Evolutionary conservation across 2,329 filamentous ascomycete genomes (phyloP).

Genomic region (Polytolypa hystricis): DNA sequence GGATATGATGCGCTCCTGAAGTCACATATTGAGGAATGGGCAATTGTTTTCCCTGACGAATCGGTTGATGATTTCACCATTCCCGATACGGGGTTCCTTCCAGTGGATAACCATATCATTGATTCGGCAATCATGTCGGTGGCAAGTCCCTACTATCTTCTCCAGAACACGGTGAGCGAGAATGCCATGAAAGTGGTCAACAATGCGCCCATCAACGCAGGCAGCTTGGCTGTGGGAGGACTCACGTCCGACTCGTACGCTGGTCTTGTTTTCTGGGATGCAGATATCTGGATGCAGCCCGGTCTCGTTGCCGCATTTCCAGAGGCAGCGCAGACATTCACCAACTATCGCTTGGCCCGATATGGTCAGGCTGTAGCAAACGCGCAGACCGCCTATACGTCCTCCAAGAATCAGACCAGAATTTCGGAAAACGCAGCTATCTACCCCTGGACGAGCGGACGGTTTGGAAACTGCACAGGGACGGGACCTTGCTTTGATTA

Average conservation of each 20-base stretch:
- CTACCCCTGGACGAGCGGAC: constrained; percentile 57
- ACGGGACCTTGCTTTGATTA: constrained; percentile 58
- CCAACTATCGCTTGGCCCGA: constrained; percentile 51
- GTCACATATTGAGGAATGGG: constrained; percentile 53
- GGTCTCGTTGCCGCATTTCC: constrained; percentile 55
- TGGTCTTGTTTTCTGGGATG: constrained; percentile 56
- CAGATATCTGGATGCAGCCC: constrained; percentile 58
- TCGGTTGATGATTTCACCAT: constrained; percentile 54
- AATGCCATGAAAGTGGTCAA: constrained; percentile 43
- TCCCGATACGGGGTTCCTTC: constrained; percentile 46
- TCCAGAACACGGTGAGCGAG: constrained; percentile 40
- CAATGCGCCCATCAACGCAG: constrained; percentile 43
- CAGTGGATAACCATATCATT: constrained; percentile 44
- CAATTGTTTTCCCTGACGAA: constrained; percentile 46
- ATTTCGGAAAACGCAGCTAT: constrained; percentile 50
- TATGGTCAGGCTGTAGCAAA: constrained; percentile 51
- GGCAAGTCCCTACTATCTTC: constrained; percentile 36
- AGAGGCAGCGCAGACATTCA: constrained; percentile 49
- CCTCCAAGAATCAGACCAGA: constrained; percentile 49
- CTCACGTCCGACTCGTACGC: constrained; percentile 57
- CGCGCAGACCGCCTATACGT: constrained; percentile 42
- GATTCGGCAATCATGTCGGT: constrained; percentile 41
- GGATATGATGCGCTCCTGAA: constrained; percentile 47
- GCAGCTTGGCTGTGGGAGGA: constrained; percentile 59
- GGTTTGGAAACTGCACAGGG: constrained; percentile 57